These are phyloP conservation scores for Rhizopogon sp. DNA, from an alignment of 768 basidiomycete species.

Conservation along the genomic window DNA sequence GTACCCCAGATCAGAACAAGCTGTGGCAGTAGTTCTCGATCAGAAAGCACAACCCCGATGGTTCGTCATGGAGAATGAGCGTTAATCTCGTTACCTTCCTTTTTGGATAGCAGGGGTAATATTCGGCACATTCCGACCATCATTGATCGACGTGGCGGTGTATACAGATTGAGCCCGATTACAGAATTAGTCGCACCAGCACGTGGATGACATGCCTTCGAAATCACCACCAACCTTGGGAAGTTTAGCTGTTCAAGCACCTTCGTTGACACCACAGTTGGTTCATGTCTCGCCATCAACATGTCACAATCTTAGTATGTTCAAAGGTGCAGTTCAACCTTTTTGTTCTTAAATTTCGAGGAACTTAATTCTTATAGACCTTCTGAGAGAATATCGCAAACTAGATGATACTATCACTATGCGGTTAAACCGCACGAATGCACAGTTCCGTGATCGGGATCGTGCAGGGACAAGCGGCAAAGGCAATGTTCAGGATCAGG, in stretches of 20 bases:
- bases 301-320: conserved; percentile 69
- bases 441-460: conserved; percentile 69
- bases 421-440: conserved; percentile 76
- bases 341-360: conserved; percentile 4
- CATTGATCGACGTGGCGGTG: conserved; percentile 2
- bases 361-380: conserved; percentile 43
- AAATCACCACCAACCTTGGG: conserved; percentile 49
- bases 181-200: conserved; percentile 23
- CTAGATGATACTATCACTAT: conserved; percentile 78
- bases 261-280: conserved; percentile 50
- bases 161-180: conserved; percentile 3
- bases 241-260: conserved; percentile 65
- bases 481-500: conserved; percentile 63
- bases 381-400: conserved; percentile 76
- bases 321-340: conserved; percentile 48
- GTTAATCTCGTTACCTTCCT: conserved; percentile 24
- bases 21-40: background rate
- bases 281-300: conserved; percentile 72
- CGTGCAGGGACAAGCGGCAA: conserved; percentile 40
- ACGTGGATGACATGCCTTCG: conserved; percentile 31
- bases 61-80: background rate
- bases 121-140: background rate
- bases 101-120: conserved; percentile 8
- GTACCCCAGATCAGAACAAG: background rate
- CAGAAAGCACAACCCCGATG: background rate